Evolutionary conservation across 2,329 filamentous ascomycete genomes (phyloP), one percentile per base, ranked within the genome.

Genomic region (Tolypocladium inflatum): DNA sequence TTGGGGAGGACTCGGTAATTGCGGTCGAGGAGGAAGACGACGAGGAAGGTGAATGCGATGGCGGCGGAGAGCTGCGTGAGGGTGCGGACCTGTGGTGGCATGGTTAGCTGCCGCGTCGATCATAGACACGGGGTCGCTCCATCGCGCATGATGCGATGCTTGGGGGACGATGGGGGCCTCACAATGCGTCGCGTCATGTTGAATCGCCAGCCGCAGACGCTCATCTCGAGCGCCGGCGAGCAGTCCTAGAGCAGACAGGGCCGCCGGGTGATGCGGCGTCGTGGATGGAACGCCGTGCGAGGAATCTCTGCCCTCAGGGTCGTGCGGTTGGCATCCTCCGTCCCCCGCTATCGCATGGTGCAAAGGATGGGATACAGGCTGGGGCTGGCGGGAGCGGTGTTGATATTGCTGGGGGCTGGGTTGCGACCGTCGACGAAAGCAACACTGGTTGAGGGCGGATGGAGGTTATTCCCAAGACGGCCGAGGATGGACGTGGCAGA

Each of bases 1-100:
- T 86, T 85, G 48, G 92, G 92, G 41, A 97, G 84, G 60, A 97
- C 88, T 64, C 89, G 84, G 77, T 94, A 96, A 70, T 88, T 90
- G 68, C 87, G 89, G 75, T 97, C 92, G 77, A 96, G 86, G 71
- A 96, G 81, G 72, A 93, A 85, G 63, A 91, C 74, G 66, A 93
- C 74, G 66, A 92, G 69, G 64, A 93, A 78, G 64, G 88, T 83
- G 67, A 91, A 77, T 64, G 82, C 70, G 58, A 83, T 78, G 58
- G 91, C 79, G 58, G 84, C 78, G 63, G 81, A 78, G 68, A 94
- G 84, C 80, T 97, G 90, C 70, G 88, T 78, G 68, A 88, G 83
- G 63, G 91, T 91, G 65, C 82, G 81, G 64, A 84, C 79, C 82
- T 85, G 60, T 15, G 48, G 13, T 9, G 30, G 19, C 48, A 9